Conservation (phyloP, 805 yeast genomes). For the Suhomyces xylopsoci region DNA sequence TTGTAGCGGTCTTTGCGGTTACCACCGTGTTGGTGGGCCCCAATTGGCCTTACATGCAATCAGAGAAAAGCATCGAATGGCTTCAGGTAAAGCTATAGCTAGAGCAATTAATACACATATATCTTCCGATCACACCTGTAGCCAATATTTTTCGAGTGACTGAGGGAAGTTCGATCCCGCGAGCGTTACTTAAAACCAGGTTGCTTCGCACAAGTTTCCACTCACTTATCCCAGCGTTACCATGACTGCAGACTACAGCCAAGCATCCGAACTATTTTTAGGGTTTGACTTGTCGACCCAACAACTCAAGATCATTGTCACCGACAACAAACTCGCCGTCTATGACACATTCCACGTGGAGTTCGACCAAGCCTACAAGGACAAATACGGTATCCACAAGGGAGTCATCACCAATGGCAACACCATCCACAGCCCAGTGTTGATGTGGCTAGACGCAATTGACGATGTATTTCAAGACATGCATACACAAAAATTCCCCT, state of each 20-base stretch:
- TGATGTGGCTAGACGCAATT: constrained; percentile 86
- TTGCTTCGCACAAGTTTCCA: background rate
- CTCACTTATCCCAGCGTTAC: background rate
- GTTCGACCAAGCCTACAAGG: constrained; percentile 62
- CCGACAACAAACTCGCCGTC: constrained; percentile 51
- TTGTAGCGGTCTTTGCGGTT: constrained; percentile 33
- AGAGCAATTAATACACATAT: background rate
- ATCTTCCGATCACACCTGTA: background rate
- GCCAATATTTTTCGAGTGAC: background rate
- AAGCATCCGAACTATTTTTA: constrained; percentile 21
- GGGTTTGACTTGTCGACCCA: constrained; percentile 92
- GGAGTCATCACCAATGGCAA: constrained; percentile 63
- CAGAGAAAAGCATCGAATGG: constrained; percentile 47
- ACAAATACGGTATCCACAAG: constrained; percentile 58
- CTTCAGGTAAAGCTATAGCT: constrained; percentile 29
- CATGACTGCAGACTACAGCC: background rate
- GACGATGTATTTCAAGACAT: constrained; percentile 58
- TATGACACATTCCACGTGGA: constrained; percentile 61
- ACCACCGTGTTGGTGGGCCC: constrained; percentile 44
- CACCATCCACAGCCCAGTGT: constrained; percentile 74
- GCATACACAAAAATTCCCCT: constrained; percentile 52
- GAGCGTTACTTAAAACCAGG: background rate
- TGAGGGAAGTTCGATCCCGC: background rate
- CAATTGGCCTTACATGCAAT: constrained; percentile 55
- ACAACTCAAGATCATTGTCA: constrained; percentile 74